These are phyloP conservation scores for Fusarium neocosmosporiellum DNA, from an alignment of 2,329 filamentous ascomycete species.

Conservation along the genomic window DNA sequence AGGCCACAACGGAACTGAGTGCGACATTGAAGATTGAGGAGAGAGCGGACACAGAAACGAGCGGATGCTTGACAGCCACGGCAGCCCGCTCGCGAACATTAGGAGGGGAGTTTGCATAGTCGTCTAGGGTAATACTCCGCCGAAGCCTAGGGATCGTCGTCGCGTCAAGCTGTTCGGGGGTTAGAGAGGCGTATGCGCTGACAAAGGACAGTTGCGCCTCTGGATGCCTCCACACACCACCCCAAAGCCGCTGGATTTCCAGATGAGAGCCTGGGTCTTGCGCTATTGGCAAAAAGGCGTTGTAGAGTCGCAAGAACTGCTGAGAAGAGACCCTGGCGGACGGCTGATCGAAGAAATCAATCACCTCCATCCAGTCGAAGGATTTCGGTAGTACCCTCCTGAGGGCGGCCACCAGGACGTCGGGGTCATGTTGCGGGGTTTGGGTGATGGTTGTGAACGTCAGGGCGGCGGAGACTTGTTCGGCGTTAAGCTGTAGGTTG, in stretches of 20 bases:
- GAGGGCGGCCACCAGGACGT: constrained; percentile 70
- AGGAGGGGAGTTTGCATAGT: constrained; percentile 62
- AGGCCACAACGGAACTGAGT: constrained; percentile 69
- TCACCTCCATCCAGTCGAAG: constrained; percentile 78
- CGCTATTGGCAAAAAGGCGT: constrained; percentile 80
- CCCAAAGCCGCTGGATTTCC: constrained; percentile 91
- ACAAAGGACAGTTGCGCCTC: constrained; percentile 95
- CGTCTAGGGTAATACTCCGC: constrained; percentile 76
- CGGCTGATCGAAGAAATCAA: constrained; percentile 84
- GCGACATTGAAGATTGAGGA: constrained; percentile 75
- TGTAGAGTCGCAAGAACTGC: constrained; percentile 86
- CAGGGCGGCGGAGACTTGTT: constrained; percentile 84
- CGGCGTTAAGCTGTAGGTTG: constrained; percentile 76
- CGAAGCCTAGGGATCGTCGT: constrained; percentile 85
- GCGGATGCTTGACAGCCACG: constrained; percentile 81
- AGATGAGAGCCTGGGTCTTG: constrained; percentile 63
- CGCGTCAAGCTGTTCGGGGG: constrained; percentile 81
- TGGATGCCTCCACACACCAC: constrained; percentile 86
- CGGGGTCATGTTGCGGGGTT: constrained; percentile 63
- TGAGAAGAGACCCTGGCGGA: constrained; percentile 78
- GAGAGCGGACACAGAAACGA: constrained; percentile 89
- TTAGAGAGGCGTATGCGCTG: constrained; percentile 83
- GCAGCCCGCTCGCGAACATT: constrained; percentile 65
- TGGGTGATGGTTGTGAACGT: constrained; percentile 72
- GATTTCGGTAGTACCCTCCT: constrained; percentile 69